Conservation (phyloP, 352 stramenopile species). For the Albugo candida region DNA sequence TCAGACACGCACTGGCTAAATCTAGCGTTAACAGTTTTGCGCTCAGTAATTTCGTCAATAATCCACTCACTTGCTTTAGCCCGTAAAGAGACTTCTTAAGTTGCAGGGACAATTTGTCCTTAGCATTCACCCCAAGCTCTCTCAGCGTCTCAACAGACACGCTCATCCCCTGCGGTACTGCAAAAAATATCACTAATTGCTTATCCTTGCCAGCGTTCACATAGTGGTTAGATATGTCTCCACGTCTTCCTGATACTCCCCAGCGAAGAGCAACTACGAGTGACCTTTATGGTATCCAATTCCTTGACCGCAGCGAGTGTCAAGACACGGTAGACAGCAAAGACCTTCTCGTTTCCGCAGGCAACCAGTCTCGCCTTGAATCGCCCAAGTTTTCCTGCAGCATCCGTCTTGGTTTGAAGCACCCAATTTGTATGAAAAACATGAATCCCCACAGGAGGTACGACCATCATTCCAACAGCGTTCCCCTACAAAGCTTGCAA, state of each 20-base stretch:
- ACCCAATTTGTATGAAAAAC: slow-evolving; percentile 12
- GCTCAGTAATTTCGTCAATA: slow-evolving; percentile 2
- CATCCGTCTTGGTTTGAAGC: slow-evolving; percentile 9
- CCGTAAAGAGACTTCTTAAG: slow-evolving; percentile 4
- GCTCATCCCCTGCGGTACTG: too few species aligned
- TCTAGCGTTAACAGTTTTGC: background rate
- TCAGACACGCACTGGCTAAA: slow-evolving; percentile 9
- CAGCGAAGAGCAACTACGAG: too few species aligned
- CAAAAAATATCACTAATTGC: slow-evolving; percentile 1
- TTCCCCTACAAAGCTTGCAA: background rate
- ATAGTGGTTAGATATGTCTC: too few species aligned
- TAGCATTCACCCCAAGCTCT: too few species aligned
- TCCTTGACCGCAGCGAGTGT: too few species aligned
- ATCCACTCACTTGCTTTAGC: too few species aligned
- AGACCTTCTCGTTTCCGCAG: too few species aligned
- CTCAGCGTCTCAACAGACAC: too few species aligned
- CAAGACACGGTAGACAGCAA: too few species aligned
- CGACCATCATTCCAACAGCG: background rate
- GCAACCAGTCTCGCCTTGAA: too few species aligned
- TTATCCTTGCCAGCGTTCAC: slow-evolving; percentile 1
- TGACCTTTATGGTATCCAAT: too few species aligned
- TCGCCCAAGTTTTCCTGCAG: background rate
- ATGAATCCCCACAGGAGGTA: background rate
- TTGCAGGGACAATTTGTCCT: background rate
- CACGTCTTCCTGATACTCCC: too few species aligned